phyloP scores from a whole-genome alignment of 768 basidiomycete genomes.

The Amanita molliuscula region DNA sequence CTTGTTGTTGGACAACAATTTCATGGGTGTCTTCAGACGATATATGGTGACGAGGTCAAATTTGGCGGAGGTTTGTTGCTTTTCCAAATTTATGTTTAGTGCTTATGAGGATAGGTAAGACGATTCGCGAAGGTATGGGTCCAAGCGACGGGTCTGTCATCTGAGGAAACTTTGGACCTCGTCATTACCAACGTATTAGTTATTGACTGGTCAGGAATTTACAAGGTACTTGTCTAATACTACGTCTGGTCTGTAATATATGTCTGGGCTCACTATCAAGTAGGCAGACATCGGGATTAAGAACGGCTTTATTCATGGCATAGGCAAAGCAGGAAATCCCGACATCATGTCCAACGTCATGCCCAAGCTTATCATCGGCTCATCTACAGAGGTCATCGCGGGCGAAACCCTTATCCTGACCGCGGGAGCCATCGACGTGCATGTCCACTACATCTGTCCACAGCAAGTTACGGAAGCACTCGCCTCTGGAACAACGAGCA shows the following conservation, averaged over 20 bases:
- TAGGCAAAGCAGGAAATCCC: conserved; percentile 98
- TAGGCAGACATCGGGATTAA: conserved; percentile 95
- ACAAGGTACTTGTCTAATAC: conserved; percentile 48
- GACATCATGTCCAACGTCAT: conserved; percentile 82
- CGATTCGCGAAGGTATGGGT: conserved; percentile 97
- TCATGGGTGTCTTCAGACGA: conserved; percentile 37
- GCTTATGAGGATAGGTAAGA: conserved; percentile 50
- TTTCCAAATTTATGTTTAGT: not conserved
- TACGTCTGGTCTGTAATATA: not conserved
- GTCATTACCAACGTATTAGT: conserved; percentile 95
- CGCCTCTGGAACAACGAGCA: conserved; percentile 77
- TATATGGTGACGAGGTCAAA: conserved; percentile 95
- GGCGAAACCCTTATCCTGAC: conserved; percentile 93
- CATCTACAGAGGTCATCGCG: conserved; percentile 90
- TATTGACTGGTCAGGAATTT: conserved; percentile 91
- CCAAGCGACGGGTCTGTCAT: conserved; percentile 66
- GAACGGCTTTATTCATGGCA: conserved; percentile 67
- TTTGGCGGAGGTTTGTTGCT: conserved; percentile 75
- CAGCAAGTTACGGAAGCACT: conserved; percentile 85
- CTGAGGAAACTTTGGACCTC: conserved; percentile 69
- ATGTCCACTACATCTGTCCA: conserved; percentile 93
- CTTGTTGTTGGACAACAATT: not conserved
- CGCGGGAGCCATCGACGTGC: conserved; percentile 86
- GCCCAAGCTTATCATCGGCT: conserved; percentile 68
- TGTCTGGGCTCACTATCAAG: not conserved